phyloP scores from a whole-genome alignment of 305 asterid genomes.

The Fraxinus baroniana region DNA sequence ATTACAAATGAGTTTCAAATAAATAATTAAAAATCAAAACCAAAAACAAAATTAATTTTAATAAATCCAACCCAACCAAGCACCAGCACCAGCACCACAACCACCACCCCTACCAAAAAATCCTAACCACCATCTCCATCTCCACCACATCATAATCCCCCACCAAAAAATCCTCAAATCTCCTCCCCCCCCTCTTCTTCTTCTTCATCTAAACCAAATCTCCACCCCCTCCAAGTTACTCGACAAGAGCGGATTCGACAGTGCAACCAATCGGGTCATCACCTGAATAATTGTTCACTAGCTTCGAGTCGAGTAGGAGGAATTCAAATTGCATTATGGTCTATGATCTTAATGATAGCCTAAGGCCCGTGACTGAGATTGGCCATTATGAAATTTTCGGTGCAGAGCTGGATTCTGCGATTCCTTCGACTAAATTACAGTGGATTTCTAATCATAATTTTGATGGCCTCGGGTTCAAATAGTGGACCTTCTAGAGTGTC shows the following conservation, averaged over 20 bases:
- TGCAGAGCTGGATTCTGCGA: conserved; percentile 82
- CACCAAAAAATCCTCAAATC: too few relatives aligned
- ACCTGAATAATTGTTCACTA: conserved; percentile 60
- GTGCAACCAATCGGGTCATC: conserved; percentile 89
- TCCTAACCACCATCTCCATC: too few relatives aligned
- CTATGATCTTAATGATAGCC: conserved; percentile 51
- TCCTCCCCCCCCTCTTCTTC: too few relatives aligned
- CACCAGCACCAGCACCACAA: too few relatives aligned
- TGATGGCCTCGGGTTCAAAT: conserved; percentile 97
- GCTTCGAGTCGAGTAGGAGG: conserved; percentile 86
- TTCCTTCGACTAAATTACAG: conserved; percentile 78
- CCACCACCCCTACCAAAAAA: too few relatives aligned
- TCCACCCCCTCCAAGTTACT: too few relatives aligned
- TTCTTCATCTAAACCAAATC: too few relatives aligned
- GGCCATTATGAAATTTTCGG: conserved; percentile 82
- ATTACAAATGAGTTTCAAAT: too few relatives aligned
- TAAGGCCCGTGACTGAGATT: conserved; percentile 52
- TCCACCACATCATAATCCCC: too few relatives aligned
- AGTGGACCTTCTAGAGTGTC: conserved; percentile 79
- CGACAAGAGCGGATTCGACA: conserved; percentile 43
- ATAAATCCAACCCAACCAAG: too few relatives aligned
- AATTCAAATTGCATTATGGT: conserved; percentile 82
- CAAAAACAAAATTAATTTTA: too few relatives aligned
- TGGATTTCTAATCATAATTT: conserved; percentile 65
- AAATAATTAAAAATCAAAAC: too few relatives aligned